Percentiles rank a stretch among this genome's conserved stretches.
Evolutionary conservation across 139 green algal species (phyloP).

Genomic region (Chlamydomonas sp.): DNA sequence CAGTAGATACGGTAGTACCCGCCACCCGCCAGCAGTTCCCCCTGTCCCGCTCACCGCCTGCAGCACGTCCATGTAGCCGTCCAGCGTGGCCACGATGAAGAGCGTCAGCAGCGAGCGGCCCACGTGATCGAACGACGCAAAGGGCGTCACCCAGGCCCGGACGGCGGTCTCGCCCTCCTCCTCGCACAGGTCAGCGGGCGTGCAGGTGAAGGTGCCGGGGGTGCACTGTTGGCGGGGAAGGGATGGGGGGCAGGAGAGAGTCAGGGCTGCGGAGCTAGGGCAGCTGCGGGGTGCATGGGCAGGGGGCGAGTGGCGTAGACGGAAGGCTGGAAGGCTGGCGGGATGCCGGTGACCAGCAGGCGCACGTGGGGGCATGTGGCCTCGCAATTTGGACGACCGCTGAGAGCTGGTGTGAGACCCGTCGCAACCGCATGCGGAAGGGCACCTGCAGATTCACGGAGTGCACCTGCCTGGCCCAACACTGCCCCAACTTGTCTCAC

Average conservation of each 20-base stretch:
- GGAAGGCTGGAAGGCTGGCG: too few relatives aligned
- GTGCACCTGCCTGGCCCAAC: too few relatives aligned
- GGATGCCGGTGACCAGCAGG: too few relatives aligned
- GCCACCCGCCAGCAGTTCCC: background rate
- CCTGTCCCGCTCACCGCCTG: constrained; percentile 39
- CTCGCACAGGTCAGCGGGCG: background rate
- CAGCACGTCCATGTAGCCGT: constrained; percentile 72
- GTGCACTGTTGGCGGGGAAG: constrained; percentile 3
- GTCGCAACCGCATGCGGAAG: too few relatives aligned
- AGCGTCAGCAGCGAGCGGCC: constrained; percentile 59
- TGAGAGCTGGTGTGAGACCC: too few relatives aligned
- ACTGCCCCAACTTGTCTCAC: too few relatives aligned
- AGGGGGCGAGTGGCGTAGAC: background rate
- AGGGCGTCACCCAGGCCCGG: constrained; percentile 38
- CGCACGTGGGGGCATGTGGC: too few relatives aligned
- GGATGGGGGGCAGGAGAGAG: background rate
- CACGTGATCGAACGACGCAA: constrained; percentile 71
- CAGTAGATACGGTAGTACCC: too few relatives aligned
- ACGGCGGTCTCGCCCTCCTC: background rate
- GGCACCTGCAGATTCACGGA: too few relatives aligned
- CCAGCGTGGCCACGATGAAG: constrained; percentile 64
- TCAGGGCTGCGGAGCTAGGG: background rate
- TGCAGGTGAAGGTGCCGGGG: constrained; percentile 3
- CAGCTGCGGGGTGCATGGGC: background rate
- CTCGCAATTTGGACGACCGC: too few relatives aligned